Evolutionary conservation across 2,329 filamentous ascomycete species (phyloP), one percentile per base, ranked within the genome.

Genomic region (Alternaria consortialis): DNA sequence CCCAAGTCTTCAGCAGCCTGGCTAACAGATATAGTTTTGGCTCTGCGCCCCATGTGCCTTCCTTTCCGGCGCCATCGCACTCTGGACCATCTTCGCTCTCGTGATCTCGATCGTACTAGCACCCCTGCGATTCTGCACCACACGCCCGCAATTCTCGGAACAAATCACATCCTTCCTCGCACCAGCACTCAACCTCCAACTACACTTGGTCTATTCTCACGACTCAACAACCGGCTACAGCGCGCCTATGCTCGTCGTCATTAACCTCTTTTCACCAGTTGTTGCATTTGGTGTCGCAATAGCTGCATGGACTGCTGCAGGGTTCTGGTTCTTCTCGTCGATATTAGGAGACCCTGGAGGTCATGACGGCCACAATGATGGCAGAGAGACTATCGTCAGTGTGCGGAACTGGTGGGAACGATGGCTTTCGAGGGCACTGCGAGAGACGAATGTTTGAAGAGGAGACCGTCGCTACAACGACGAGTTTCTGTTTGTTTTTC

Each of bases 341-440:
- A 85, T 89, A 11, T 78, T 90, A 50, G 87, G 87, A 5, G 87
- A 89, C 74, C 87, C 87, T 31, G 86, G 87, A 56, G 85, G 85
- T 40, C 84, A 83, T 31, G 84, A 86, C 67, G 83, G 84, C 27
- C 83, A 84, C 64, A 87, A 89, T 63, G 87, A 90, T 65, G 87
- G 87, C 12, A 81, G 84, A 54, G 85, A 86, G 23, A 85, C 86
- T 12, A 86, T 89, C 4, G 76, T 90, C 3, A 83, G 83, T 4
- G 83, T 89, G 32, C 78, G 86, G 58, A 80, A 81, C 48, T 88
- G 85, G 83, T 89, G 87, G 87, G 86, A 88, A 69, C 79, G 79
- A 47, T 88, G 85, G 84, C 77, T 90, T 29, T 74, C 77, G 12
- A 72, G 78, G 52, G 80, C 77, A 7, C 47, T 81, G 61, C 64